Evolutionary conservation across 1,284 basidiomycete species (phyloP), one percentile per base, ranked within the genome.

Genomic region (Caloboletus inedulis): DNA sequence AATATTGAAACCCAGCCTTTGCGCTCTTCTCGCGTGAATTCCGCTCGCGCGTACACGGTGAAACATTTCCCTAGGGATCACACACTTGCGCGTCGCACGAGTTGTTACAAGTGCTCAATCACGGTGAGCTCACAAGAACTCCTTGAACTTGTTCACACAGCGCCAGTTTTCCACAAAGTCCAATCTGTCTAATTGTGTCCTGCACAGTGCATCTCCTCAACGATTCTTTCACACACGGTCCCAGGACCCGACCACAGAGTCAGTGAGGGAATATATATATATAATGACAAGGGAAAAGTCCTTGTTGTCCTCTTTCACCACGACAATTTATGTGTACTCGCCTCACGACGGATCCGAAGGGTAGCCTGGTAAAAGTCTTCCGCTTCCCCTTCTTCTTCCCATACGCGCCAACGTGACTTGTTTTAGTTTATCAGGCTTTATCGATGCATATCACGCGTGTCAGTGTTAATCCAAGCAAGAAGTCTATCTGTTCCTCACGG

Each of bases 121-220:
- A n/a, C n/a, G n/a, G 14, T 8, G 37, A 29, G 10, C n/a, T 31
- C 21, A 21, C n/a, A 12, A 19, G 13, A 16, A 19, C 19, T 23
- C 23, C 23, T 25, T 8, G 43, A 25, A n/a, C 25, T 19, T 19
- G 14, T 27, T 47, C 43, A 31, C 43, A 54, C 27, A 9, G 9
- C 18, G 19, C 31, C 29, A 13, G 33, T 37, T 46, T 35, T 16
- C 10, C 12, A 8, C 16, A 56, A 45, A 43, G 47, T 54, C 53
- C 16, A 47, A 60, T 58, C 23, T 60, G 19, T 9, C 57, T 44
- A 33, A 4, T 35, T 49, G 42, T 48, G 47, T 47, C 35, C 14
- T 3, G 9, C 13, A 5, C 13, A 0, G 7, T n/a, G 31, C 23
- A 31, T 37, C 34, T 21, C 14, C 4, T 19, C n/a, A 19, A 25